Evolutionary conservation across 768 basidiomycete genomes (phyloP).

Genomic region (Trametes cingulata): DNA sequence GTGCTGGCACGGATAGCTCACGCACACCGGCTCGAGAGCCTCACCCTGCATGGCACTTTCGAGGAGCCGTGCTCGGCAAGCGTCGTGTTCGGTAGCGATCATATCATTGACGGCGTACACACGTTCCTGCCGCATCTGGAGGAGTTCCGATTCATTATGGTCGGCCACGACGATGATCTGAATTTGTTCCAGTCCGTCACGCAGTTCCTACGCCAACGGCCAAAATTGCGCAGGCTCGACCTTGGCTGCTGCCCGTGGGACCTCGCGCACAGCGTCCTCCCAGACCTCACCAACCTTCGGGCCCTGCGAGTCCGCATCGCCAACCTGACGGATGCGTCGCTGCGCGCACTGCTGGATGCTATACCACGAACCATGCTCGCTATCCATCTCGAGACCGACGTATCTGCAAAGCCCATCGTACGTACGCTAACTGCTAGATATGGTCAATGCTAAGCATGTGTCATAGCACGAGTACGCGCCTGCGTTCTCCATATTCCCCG

Average conservation of each 20-base stretch:
- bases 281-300: constrained; percentile 50
- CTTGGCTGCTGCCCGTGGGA: constrained; percentile 70
- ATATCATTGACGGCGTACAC: constrained; percentile 56
- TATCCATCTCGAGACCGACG: constrained; percentile 51
- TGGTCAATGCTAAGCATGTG: background rate
- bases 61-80: constrained; percentile 58
- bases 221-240: constrained; percentile 54
- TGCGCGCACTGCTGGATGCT: constrained; percentile 35
- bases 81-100: constrained; percentile 62
- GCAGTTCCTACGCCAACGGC: constrained; percentile 51
- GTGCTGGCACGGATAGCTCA: constrained; percentile 65
- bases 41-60: constrained; percentile 68
- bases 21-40: constrained; percentile 58
- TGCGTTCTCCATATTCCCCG: constrained; percentile 47
- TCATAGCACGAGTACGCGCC: constrained; percentile 54
- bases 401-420: constrained; percentile 54
- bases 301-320: constrained; percentile 61
- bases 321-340: constrained; percentile 42
- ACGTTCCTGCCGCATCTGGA: constrained; percentile 64
- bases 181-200: constrained; percentile 55
- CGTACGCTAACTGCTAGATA: constrained; percentile 15
- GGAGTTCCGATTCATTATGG: constrained; percentile 61
- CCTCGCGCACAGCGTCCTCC: constrained; percentile 50
- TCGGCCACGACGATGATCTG: constrained; percentile 61
- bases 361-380: constrained; percentile 48